Evolutionary conservation across 306 rosid genomes (phyloP).

Genomic region (Cicer yamashitae): DNA sequence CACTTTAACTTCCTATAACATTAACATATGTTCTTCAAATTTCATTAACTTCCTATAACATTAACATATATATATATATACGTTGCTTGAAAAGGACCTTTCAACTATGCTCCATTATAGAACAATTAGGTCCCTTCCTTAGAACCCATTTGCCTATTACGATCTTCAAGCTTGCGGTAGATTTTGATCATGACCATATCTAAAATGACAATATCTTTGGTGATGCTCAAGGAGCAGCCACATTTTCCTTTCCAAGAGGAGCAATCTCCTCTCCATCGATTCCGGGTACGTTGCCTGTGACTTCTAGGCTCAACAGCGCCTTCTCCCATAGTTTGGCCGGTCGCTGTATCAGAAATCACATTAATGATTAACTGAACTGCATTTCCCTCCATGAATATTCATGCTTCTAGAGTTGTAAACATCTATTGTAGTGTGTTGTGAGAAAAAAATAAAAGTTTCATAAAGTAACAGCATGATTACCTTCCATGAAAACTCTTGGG

Average conservation of each 20-base stretch:
- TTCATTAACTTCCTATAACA: constrained; percentile 19
- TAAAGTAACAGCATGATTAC: constrained; percentile 42
- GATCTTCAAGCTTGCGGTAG: neutral
- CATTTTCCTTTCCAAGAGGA: constrained; percentile 79
- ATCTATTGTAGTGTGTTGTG: neutral
- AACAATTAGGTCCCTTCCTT: neutral
- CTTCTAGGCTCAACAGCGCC: constrained; percentile 68
- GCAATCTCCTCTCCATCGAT: constrained; percentile 79
- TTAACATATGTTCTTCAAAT: constrained; percentile 14
- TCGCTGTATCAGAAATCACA: constrained; percentile 55
- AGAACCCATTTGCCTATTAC: constrained; percentile 23
- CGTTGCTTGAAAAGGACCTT: constrained; percentile 25
- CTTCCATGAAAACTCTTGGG: constrained; percentile 88
- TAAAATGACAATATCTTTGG: neutral
- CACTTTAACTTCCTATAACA: constrained; percentile 26
- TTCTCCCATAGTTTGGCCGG: constrained; percentile 88
- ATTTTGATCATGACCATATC: constrained; percentile 19
- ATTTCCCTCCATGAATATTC: constrained; percentile 18
- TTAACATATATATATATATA: constrained; percentile 9
- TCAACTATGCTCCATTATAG: constrained; percentile 14
- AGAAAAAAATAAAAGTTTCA: constrained; percentile 7
- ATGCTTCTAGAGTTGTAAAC: constrained; percentile 2
- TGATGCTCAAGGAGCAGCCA: constrained; percentile 70
- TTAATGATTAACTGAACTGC: constrained; percentile 10
- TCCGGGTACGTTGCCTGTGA: constrained; percentile 67